Base-by-base conservation (phyloP, 192 early-diverging fungal species). In the Entomortierella chlamydospora region DNA sequence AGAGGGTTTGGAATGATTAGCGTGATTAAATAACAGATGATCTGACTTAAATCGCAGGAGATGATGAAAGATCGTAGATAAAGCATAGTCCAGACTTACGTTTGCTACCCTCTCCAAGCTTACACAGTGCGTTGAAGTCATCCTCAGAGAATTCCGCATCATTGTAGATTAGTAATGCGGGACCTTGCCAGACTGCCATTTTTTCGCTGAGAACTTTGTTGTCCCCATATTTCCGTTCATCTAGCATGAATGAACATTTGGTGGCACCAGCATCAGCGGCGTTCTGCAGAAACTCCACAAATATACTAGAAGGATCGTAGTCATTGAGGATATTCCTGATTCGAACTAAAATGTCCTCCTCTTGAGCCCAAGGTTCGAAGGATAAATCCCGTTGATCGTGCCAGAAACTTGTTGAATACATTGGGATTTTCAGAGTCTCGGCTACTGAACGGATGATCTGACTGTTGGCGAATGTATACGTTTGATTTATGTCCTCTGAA, bases 191-290 rank as follows among this genome's bases (percentile, higher is more conserved):
- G 11, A 28, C 42, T 7, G 39, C 18, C 76, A 83, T 83, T 28
- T 72, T 30, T 26, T 63, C 41, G 13, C 54, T 59, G 15, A 83
- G 34, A 0, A 81, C 0, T 30, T 10, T 60, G 4, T 52, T n/a
- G 2, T 8, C 55, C 15, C 15, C 31, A 50, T 34, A 53, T 26
- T 61, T 51, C 9, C 52, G 25, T 0, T 41, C 0, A 28, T 83
- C 83, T 4, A 82, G 3, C 26, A 70, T 59, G 28, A 83, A 47
- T 1, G 13, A 47, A 31, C 81, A 83, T 15, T 59, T 39, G 2
- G 73, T 65, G 1, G 81, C 82, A 8, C 57, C 47, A 12, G 82
- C 82, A 58, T 83, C 81, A 13, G 83, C 76, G 0, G 83, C 83
- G 25, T 84, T 84, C 56, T 84, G 81, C 2, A 81, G 23, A 22